Conservation (phyloP, 768 basidiomycete genomes). For the Mycena crocata region DNA sequence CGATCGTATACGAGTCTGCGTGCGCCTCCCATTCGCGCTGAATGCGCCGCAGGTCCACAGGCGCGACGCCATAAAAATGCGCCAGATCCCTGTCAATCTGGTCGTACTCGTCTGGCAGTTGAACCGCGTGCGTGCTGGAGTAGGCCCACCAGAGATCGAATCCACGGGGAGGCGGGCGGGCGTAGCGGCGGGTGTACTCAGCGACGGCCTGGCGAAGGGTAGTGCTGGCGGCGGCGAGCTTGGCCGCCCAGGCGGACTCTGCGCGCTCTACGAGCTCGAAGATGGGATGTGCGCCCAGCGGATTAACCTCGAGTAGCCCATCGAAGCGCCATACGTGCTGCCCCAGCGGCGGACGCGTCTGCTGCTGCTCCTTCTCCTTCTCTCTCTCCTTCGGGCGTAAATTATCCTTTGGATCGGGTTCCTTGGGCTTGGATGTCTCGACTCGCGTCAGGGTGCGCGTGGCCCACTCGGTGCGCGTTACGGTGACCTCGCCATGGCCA, state of each 20-base stretch:
- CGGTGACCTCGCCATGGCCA: background rate
- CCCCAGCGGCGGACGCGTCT: conserved; percentile 31
- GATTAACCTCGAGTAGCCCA: conserved; percentile 56
- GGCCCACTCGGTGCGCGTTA: conserved; percentile 17
- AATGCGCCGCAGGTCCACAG: conserved; percentile 48
- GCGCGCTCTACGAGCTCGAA: conserved; percentile 79
- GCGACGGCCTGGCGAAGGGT: conserved; percentile 79
- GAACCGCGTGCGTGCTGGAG: conserved; percentile 72
- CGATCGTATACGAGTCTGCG: conserved; percentile 53
- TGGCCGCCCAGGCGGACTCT: conserved; percentile 69
- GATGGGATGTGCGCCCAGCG: conserved; percentile 75
- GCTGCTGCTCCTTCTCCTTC: conserved; percentile 2
- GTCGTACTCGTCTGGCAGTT: conserved; percentile 89
- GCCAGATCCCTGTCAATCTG: conserved; percentile 77
- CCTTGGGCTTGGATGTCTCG: conserved; percentile 1
- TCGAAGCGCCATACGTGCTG: conserved; percentile 50
- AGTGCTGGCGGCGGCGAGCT: conserved; percentile 75
- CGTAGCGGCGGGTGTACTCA: conserved; percentile 84
- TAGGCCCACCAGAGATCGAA: conserved; percentile 83
- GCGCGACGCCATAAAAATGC: conserved; percentile 80
- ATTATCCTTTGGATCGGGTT: background rate
- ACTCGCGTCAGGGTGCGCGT: conserved; percentile 17
- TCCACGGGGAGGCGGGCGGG: conserved; percentile 80
- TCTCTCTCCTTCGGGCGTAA: no score
- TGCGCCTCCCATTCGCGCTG: conserved; percentile 52